phyloP scores from a whole-genome alignment of 2,329 filamentous ascomycete species.

The Fusarium stilboides region DNA sequence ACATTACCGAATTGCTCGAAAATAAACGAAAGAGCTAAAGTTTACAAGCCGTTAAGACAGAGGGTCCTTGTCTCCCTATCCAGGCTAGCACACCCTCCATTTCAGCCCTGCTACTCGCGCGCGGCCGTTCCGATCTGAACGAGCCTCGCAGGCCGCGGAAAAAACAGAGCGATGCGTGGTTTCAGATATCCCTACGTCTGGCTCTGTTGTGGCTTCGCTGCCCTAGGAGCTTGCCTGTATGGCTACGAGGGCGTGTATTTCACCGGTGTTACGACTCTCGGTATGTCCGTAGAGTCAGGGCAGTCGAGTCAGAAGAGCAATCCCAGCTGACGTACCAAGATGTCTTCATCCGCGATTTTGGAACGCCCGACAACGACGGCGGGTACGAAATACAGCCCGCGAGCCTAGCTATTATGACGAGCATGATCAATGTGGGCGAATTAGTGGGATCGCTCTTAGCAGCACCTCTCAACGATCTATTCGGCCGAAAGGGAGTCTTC shows the following conservation, averaged over 20 bases:
- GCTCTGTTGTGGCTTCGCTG: conserved; percentile 55
- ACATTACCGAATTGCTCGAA: not conserved
- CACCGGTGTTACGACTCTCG: conserved; percentile 53
- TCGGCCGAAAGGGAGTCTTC: conserved; percentile 54
- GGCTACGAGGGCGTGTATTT: conserved; percentile 58
- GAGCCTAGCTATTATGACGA: conserved; percentile 52
- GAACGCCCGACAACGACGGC: conserved; percentile 48
- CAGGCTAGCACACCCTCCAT: conserved; percentile 1
- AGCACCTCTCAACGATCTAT: conserved; percentile 56
- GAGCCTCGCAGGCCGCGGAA: not conserved
- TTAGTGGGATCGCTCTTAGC: conserved; percentile 55
- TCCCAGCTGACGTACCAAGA: conserved; percentile 37
- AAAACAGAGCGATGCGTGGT: conserved; percentile 24
- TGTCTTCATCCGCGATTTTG: conserved; percentile 55
- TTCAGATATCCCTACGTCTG: conserved; percentile 52
- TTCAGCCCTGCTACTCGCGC: conserved; percentile 31
- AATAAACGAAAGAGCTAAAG: conserved; percentile 3
- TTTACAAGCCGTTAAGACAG: conserved; percentile 4
- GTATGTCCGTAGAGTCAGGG: conserved; percentile 30
- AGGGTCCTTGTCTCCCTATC: not conserved
- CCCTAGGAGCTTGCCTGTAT: conserved; percentile 56
- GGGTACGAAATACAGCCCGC: conserved; percentile 49
- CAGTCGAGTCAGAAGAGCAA: not conserved
- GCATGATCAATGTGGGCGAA: conserved; percentile 59
- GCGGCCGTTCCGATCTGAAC: conserved; percentile 5